Percentiles rank a stretch among this genome's conserved stretches.
phyloP scores from a whole-genome alignment of 2,329 filamentous ascomycete genomes.

The Aspergillus japonicus region DNA sequence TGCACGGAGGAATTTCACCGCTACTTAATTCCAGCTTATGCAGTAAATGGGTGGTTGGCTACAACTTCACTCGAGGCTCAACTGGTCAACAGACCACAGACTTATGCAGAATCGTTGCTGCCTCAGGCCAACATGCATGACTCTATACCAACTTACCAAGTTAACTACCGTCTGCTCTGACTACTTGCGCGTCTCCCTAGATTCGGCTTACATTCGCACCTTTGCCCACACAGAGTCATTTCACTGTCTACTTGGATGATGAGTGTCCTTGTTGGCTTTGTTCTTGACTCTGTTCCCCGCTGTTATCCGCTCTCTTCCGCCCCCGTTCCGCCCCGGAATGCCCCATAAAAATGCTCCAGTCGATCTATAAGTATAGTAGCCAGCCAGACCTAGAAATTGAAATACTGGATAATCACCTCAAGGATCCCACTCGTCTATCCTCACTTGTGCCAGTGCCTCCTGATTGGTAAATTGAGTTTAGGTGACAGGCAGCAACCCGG shows the following conservation, averaged over 20 bases:
- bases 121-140: slow-evolving; percentile 2
- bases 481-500: not conserved
- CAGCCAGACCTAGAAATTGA: too few relatives aligned
- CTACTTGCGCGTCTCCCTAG: too few relatives aligned
- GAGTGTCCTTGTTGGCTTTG: not conserved
- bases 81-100: not conserved
- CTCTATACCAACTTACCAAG: not conserved
- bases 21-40: not conserved
- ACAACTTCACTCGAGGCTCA: too few relatives aligned
- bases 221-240: too few relatives aligned
- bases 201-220: too few relatives aligned
- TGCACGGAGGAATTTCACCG: slow-evolving; percentile 1
- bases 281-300: not conserved
- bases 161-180: not conserved
- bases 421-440: too few relatives aligned
- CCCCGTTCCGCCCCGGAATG: not conserved
- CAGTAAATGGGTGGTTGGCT: too few relatives aligned
- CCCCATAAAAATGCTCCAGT: not conserved
- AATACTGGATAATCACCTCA: too few relatives aligned
- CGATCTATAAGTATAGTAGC: not conserved
- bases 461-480: not conserved
- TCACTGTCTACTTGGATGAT: too few relatives aligned
- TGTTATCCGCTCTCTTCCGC: not conserved
- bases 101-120: not conserved
- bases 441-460: too few relatives aligned